Base-by-base conservation (phyloP, 345 rosid genomes). In the Viola odorata region DNA sequence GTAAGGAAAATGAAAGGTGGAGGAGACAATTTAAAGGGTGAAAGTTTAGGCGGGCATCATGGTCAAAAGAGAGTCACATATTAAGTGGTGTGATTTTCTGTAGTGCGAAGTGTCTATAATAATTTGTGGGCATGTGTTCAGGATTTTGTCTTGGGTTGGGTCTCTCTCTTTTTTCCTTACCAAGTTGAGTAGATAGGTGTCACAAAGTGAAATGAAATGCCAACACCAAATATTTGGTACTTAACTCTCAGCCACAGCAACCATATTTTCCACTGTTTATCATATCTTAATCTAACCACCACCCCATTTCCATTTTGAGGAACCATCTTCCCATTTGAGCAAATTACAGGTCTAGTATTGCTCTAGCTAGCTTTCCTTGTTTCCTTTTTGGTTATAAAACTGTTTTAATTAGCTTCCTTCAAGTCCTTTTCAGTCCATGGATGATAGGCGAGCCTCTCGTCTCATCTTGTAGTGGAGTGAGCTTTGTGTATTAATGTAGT, bases 11-110 rank as follows among this genome's bases (percentile, higher is more conserved):
- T 60, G 75, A 50, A 77, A 74, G 83, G 80, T 58, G 58, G 78
- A 56, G 75, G 59, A 45, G 82, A 64, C 81, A 73, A 80, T 91
- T 80, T 85, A 85, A 83, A 88, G 97, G 80, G n/a, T n/a, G 81
- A 70, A 73, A 39, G 65, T 74, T 76, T 71, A 76, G 83, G 86
- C 71, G 72, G 84, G n/a, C n/a, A n/a, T n/a, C 84, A 81, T 76
- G 55, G 80, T 76, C 67, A 36, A 51, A 62, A 58, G 14, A 45
- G 50, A 39, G 61, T 57, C 68, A 71, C 53, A 62, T 4, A 0
- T 0, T 45, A 8, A 7, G 5, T 45, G 50, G 12, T 12, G 0
- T 12, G 4, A 12, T 0, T 47, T 47, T 0, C 12, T n/a, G 12
- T 0, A 44, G 3, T 7, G 48, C 12, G 15, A 14, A 50, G 10